Evolutionary conservation across 2,329 filamentous ascomycete species (phyloP), one percentile per base, ranked within the genome.

Genomic region (Tolypocladium endophyticum): DNA sequence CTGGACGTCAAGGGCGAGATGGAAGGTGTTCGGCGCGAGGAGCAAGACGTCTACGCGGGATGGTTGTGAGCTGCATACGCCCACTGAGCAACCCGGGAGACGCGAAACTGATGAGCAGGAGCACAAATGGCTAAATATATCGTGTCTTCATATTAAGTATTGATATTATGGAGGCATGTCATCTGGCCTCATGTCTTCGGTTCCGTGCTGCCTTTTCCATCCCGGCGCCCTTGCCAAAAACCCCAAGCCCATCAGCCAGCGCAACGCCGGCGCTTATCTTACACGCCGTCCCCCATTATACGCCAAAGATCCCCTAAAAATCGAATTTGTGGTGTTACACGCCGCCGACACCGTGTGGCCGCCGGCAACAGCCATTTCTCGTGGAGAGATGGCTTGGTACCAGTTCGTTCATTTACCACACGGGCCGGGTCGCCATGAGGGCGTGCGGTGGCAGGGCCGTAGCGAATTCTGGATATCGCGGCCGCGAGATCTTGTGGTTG

Each of bases 1-100:
- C 74, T 95, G 56, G 79, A 77, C 1, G 87, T 91, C 2, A 82
- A 83, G 70, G 87, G 90, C 60, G 89, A 90, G 72, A 85, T 88
- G 78, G 83, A 90, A 63, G 89, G 89, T 0, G 81, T 76, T 28
- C 74, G 79, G 62, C 65, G 65, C 41, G 83, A 86, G 69, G 71
- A 73, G 55, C 61, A 77, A 59, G 68, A 70, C 20, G 66, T 73
- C 18, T 82, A 81, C 63, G 67, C 71, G 1, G 75, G 73, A 4
- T 82, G 79, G 80, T 62, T 80, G 58, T 73, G 39, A 59, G 23
- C 28, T 8, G 14, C 25, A n/a, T 3, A 1, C 20, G 39, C 20
- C 20, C 7, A 43, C 38, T 41, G 20, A 20, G 16, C 16, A 8
- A 8, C 20, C 1, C 23, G 43, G 43, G 16, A 47, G 39, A 41